Evolutionary conservation across 805 yeast genomes (phyloP), one percentile per base, ranked within the genome.

Genomic region (Tetrapisispora phaffii): DNA sequence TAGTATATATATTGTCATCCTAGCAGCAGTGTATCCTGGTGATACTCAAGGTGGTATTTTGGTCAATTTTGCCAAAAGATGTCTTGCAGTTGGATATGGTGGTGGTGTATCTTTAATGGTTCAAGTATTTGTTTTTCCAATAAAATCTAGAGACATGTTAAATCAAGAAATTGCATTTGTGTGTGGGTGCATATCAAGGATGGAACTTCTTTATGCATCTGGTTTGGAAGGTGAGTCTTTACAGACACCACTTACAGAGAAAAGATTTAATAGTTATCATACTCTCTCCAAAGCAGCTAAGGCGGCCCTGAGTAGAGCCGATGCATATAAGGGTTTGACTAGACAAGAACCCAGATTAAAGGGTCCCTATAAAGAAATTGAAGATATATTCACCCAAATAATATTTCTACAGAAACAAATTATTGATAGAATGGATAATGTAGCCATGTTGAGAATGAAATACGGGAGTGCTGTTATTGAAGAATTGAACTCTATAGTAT

Each of bases 31-130:
- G 2, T 42, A 68, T 1, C 76, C 76, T 1, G 58, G 68, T 6
- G 50, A 53, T 1, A 53, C 61, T 23, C 52, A 51, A 3, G 72
- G 74, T 6, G 61, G 71, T 0, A 73, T 74, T 42, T 47, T 64
- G 21, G 58, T 57, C 8, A 73, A 69, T 51, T 75, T 72, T 54
- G 76, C 71, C 2, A 75, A 73, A 47, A 60, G 79, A 50, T 71
- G 76, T 53, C 47, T 75, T 7, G 75, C 79, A 0, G 71, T 73
- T 58, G 65, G 73, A 2, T 68, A 73, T 49, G 79, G 79, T 43
- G 76, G 77, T 21, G 66, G 65, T 4, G 66, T 70, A 7, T 76
- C 78, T 0, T 45, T 73, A 39, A 34, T 71, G 8, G 73, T 73
- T 13, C 79, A 75, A 47, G 50, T 72, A 7, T 43, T 63, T 0